Evolutionary conservation across 208 protist genomes (phyloP).

Genomic region (Zelonia costaricensis): DNA sequence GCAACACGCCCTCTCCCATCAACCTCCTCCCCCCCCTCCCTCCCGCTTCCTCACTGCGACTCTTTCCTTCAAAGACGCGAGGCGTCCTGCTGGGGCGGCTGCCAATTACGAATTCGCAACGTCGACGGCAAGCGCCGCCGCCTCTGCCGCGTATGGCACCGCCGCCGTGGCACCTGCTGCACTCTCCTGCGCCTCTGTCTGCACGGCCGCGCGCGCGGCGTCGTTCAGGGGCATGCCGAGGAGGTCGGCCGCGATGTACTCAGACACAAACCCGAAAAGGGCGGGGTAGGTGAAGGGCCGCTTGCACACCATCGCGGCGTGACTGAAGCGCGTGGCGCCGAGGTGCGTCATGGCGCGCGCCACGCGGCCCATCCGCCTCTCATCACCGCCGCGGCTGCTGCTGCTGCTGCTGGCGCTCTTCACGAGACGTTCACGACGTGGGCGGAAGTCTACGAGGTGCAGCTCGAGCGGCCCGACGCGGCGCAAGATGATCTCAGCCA

Average conservation of each 20-base stretch:
- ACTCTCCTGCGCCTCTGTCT: no score
- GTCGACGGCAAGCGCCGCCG: neutral
- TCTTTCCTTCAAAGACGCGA: no score
- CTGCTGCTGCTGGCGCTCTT: neutral
- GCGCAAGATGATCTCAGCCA: constrained; percentile 32
- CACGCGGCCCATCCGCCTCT: no score
- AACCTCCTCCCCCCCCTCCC: no score
- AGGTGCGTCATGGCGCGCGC: constrained; percentile 4
- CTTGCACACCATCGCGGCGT: constrained; percentile 33
- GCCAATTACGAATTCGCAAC: no score
- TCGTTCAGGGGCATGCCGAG: neutral
- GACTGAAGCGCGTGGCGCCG: constrained; percentile 12
- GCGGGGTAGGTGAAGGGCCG: constrained; percentile 17
- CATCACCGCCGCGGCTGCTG: no score
- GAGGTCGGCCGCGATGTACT: constrained; percentile 28
- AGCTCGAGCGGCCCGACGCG: constrained; percentile 38
- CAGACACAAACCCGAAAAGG: constrained; percentile 31
- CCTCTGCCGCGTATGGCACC: neutral
- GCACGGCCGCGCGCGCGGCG: no score
- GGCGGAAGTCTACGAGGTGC: constrained; percentile 39
- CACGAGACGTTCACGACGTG: neutral
- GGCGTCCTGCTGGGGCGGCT: no score
- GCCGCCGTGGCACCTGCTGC: no score
- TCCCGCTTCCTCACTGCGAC: no score
- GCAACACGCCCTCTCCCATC: no score